Conservation (phyloP, 2,329 filamentous ascomycete genomes). For the Lasiodiplodia gonubiensis region DNA sequence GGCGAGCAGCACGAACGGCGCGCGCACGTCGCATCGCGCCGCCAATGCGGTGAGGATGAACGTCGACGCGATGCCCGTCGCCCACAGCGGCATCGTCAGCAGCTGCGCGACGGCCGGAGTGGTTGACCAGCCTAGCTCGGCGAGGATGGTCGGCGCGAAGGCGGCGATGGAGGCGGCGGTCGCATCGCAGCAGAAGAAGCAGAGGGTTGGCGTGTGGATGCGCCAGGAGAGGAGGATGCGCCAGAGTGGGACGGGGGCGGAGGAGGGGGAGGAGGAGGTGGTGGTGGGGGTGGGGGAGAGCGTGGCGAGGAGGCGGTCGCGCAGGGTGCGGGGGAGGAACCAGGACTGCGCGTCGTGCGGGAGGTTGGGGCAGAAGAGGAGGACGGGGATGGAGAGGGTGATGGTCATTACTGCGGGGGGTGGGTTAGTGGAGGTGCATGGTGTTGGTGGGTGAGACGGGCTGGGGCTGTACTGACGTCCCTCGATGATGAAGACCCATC, state of each 20-base stretch:
- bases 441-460: neutral
- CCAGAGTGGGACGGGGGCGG: constrained; percentile 29
- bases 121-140: constrained; percentile 63
- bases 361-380: constrained; percentile 9
- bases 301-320: constrained; percentile 35
- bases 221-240: constrained; percentile 47
- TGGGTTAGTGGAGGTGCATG: neutral
- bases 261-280: neutral
- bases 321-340: neutral
- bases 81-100: constrained; percentile 54
- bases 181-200: constrained; percentile 45
- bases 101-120: constrained; percentile 62
- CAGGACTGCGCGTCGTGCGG: constrained; percentile 2
- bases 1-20: constrained; percentile 50
- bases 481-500: constrained; percentile 46
- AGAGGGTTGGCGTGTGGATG: constrained; percentile 48
- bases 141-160: constrained; percentile 66
- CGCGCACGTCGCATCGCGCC: constrained; percentile 65
- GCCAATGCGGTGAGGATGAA: constrained; percentile 59
- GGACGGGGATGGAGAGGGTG: neutral
- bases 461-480: constrained; percentile 19
- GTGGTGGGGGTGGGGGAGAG: constrained; percentile 29
- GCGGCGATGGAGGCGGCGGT: constrained; percentile 47
- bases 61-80: constrained; percentile 35
- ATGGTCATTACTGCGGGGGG: constrained; percentile 3